Evolutionary conservation across 495 filamentous ascomycete species (phyloP), one percentile per base, ranked within the genome.

Genomic region (Penicillium tannophilum): DNA sequence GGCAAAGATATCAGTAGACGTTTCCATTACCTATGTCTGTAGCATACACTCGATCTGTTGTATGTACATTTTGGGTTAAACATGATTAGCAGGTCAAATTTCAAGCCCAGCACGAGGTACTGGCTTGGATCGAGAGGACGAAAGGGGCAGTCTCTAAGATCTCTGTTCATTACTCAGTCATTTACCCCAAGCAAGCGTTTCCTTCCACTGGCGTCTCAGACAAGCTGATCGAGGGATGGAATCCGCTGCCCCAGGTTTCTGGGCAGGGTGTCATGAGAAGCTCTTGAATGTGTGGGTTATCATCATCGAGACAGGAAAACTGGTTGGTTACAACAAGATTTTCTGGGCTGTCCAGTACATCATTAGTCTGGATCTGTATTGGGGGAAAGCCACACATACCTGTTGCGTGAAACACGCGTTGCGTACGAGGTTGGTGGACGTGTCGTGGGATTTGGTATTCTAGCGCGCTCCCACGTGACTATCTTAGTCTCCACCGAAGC

Each of bases 91-190:
- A 46, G 24, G 49, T n/a, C 23, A n/a, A 44, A 17, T 26, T 24
- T 11, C 51, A 53, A 53, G 24, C 20, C 24, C 23, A 28, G n/a
- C 10, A 39, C n/a, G 4, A 33, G 11, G 23, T 12, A n/a, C 4
- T 46, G n/a, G 26, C 42, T 17, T 19, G 14, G 3, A 55, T 31
- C 23, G 7, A 46, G 3, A 35, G 43, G n/a, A 23, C 6, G 6
- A 5, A 16, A 55, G 39, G 26, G 33, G 52, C 3, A 46, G 56
- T 69, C 70, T 68, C 75, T 78, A 59, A 68, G 75, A 80, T 80
- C 65, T 80, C 77, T 79, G 77, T 80, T 80, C 77, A 66, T 67
- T 54, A 70, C 73, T 76, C 76, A 76, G 67, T 76, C 77, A 77
- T 59, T 42, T 66, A 74, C 70, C 42, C 35, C n/a, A 50, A 48